These are phyloP conservation scores for Fragaria iinumae DNA, from an alignment of 306 rosid genomes.

Conservation along the genomic window DNA sequence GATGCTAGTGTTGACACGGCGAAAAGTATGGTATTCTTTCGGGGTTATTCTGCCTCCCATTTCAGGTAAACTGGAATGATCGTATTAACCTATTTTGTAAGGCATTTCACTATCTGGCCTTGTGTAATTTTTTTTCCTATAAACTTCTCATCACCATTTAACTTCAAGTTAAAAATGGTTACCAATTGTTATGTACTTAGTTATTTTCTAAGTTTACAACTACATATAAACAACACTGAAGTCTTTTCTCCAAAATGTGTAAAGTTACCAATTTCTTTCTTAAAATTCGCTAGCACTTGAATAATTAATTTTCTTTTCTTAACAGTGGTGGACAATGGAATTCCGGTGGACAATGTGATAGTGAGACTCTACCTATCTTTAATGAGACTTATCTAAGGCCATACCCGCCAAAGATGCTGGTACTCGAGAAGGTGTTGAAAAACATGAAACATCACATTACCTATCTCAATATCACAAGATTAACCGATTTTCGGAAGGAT, in stretches of 20 bases:
- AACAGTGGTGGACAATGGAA: slow-evolving; percentile 99
- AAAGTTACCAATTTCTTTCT: not conserved
- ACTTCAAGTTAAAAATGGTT: slow-evolving; percentile 1
- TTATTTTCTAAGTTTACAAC: too few species aligned
- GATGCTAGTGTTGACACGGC: slow-evolving; percentile 65
- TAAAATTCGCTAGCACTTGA: not conserved
- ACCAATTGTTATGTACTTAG: not conserved
- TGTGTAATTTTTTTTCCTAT: not conserved
- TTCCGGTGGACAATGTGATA: slow-evolving; percentile 83
- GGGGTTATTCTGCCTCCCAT: slow-evolving; percentile 96
- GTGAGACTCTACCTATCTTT: slow-evolving; percentile 69
- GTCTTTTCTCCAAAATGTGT: not conserved
- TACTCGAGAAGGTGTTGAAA: slow-evolving; percentile 65
- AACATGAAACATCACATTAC: slow-evolving; percentile 77
- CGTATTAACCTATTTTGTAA: not conserved
- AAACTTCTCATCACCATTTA: slow-evolving; percentile 10
- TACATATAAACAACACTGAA: not conserved
- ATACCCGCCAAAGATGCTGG: slow-evolving; percentile 70
- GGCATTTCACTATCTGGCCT: not conserved
- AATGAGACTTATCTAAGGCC: slow-evolving; percentile 68
- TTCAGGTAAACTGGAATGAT: slow-evolving; percentile 56
- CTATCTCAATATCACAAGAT: slow-evolving; percentile 73
- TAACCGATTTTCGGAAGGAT: slow-evolving; percentile 92
- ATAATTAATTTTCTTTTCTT: not conserved
- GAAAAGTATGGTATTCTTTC: slow-evolving; percentile 69